Base-by-base conservation (phyloP, 768 basidiomycete genomes). In the Megacollybia marginata region DNA sequence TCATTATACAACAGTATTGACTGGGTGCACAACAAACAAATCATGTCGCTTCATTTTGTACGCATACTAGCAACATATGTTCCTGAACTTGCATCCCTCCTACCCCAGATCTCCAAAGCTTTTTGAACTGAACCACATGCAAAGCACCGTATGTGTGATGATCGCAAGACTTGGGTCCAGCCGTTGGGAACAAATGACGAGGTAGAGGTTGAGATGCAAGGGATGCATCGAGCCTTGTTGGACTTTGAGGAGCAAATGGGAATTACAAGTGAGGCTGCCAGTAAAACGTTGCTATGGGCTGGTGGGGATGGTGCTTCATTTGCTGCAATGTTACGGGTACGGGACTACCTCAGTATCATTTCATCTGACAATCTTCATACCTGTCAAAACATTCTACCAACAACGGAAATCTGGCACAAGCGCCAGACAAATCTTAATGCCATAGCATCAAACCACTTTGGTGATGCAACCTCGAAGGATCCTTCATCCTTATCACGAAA, bases 111-210 rank as follows among this genome's bases (percentile, higher is more conserved):
- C 13, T 54, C 53, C 2, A n/a, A 16, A 5, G 40, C 40, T 2
- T 60, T 57, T 52, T 51, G 56, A 3, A 48, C 53, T 5, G 45
- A 31, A 2, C 44, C 43, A 13, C 51, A 56, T 48, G 56, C 55
- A 2, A 59, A 57, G 45, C 55, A 49, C 38, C 54, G 52, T 11
- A 54, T 61, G 52, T 53, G 38, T 2, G 47, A 57, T 33, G 52
- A 51, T 1, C 52, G 55, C 15, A 61, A 57, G 23, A 55, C 56
- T 5, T 42, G 50, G 6, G 48, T 61, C 8, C 56, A 57, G 38
- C 55, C 56, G n/a, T 55, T 61, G 6, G 53, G 58, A 20, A 59
- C 58, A 12, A 61, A 61, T 47, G 55, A 48, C 1, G 55, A 61
- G 42, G 19, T 47, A 19, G 57, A 61, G 46, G 53, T 49, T 1